Percentiles rank a stretch among this genome's conserved stretches.
phyloP scores from a whole-genome alignment of 2,329 filamentous ascomycete species.

The Botryosphaeria dothidea region DNA sequence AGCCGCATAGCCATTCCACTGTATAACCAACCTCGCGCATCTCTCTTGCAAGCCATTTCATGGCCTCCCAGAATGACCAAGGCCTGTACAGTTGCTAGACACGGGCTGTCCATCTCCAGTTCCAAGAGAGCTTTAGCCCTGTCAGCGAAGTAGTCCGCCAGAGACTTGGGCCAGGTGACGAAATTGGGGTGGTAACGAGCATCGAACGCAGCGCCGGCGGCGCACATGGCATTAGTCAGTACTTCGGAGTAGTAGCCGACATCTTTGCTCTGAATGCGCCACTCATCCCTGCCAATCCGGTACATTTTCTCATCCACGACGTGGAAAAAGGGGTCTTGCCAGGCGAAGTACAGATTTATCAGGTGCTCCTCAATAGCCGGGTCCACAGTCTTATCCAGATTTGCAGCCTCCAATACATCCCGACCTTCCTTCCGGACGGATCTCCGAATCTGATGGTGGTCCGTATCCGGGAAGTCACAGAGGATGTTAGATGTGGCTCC shows the following conservation, averaged over 20 bases:
- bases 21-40: conserved; percentile 55
- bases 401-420: conserved; percentile 39
- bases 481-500: conserved; percentile 19
- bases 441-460: conserved; percentile 10
- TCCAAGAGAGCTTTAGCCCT: conserved; percentile 48
- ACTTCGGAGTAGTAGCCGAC: conserved; percentile 25
- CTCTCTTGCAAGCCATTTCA: conserved; percentile 47
- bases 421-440: conserved; percentile 16
- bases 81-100: conserved; percentile 51
- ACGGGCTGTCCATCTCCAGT: conserved; percentile 50
- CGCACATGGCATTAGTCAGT: conserved; percentile 29
- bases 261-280: conserved; percentile 19
- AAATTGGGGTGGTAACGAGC: conserved; percentile 30
- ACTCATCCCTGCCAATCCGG: conserved; percentile 21
- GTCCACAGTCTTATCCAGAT: conserved; percentile 44
- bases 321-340: conserved; percentile 50
- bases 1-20: conserved; percentile 39
- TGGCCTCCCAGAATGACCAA: conserved; percentile 48
- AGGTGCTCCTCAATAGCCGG: conserved; percentile 46
- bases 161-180: conserved; percentile 38
- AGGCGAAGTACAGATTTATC: conserved; percentile 48
- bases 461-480: conserved; percentile 19
- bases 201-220: conserved; percentile 38
- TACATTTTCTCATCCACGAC: conserved; percentile 45
- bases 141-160: conserved; percentile 44